Conservation (phyloP, 2,329 filamentous ascomycete genomes). For the Colletotrichum sp. region DNA sequence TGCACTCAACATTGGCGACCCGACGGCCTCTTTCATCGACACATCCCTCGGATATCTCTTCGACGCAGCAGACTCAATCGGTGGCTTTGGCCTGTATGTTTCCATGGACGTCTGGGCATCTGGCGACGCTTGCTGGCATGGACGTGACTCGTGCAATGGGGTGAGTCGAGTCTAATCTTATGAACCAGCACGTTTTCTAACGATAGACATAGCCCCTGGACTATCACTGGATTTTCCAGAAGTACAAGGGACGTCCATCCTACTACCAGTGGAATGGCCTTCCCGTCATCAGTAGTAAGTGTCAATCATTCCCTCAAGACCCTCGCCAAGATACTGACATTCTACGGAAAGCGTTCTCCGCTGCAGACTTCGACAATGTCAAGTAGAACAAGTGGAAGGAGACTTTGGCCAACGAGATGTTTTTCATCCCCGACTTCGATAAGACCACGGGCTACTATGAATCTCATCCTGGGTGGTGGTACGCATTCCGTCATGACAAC, state of each 20-base stretch:
- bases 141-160: not conserved
- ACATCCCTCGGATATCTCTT: not conserved
- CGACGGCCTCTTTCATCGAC: not conserved
- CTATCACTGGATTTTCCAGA: not conserved
- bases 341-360: not conserved
- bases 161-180: not conserved
- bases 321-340: not conserved
- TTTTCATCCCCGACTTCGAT: not conserved
- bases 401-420: not conserved
- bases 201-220: not conserved
- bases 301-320: not conserved
- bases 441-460: not conserved
- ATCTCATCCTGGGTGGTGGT: not conserved
- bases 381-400: not conserved
- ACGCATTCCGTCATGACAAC: not conserved
- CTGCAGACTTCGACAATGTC: not conserved
- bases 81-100: not conserved
- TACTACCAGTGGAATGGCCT: not conserved
- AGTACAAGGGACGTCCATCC: not conserved
- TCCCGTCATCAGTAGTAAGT: not conserved
- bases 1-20: not conserved
- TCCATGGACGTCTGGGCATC: not conserved
- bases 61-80: not conserved
- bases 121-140: not conserved
- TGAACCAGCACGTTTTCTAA: not conserved